Conservation (phyloP, 2,329 filamentous ascomycete species). For the Penicillium fuscoglaucum region DNA sequence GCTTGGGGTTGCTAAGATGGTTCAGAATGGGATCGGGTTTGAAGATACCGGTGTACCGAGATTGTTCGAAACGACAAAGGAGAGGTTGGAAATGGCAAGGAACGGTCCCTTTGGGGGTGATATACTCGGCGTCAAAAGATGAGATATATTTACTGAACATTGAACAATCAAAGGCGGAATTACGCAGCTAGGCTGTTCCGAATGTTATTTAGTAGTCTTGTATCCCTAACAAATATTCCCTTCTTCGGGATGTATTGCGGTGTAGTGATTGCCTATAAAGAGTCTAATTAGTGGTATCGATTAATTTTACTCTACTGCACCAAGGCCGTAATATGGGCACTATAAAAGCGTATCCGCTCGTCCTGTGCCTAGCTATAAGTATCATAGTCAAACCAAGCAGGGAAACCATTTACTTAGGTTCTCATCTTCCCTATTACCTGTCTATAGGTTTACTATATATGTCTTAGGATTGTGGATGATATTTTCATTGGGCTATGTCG, state of each 20-base stretch:
- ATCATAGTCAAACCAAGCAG: neutral
- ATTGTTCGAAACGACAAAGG: slow-evolving; percentile 32
- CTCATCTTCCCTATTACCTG: neutral
- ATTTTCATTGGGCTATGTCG: neutral
- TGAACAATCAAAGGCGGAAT: neutral
- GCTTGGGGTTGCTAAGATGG: slow-evolving; percentile 60
- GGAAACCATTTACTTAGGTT: neutral
- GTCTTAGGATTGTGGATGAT: neutral
- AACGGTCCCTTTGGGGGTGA: neutral
- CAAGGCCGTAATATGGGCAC: neutral
- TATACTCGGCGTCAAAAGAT: neutral
- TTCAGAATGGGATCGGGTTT: slow-evolving; percentile 37
- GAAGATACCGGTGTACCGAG: slow-evolving; percentile 34
- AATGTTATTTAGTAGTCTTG: neutral
- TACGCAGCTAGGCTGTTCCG: neutral
- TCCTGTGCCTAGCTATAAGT: neutral
- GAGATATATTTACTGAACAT: neutral
- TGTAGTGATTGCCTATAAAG: neutral
- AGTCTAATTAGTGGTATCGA: neutral
- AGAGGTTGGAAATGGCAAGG: neutral
- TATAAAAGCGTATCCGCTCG: neutral
- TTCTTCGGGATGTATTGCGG: neutral
- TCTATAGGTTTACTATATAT: neutral
- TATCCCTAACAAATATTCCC: neutral
- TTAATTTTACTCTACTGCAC: neutral